Percentiles rank a stretch among this genome's conserved stretches.
Conservation (phyloP, 73 alveolate genomes). For the Paramecium biaurelia region DNA sequence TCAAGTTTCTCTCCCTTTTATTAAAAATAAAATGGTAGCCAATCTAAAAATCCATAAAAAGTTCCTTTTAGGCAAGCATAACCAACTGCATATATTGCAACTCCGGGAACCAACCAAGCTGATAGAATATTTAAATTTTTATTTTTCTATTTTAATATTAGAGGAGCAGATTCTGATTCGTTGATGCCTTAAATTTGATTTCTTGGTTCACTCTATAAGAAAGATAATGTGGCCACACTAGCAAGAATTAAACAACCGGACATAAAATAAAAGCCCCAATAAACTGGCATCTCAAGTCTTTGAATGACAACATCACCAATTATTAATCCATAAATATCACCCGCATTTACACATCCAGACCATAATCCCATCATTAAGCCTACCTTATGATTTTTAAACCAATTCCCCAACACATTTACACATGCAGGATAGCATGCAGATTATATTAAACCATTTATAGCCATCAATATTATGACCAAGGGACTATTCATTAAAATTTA, state of each 20-base stretch:
- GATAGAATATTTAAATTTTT: slow-evolving; percentile 30
- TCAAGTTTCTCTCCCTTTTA: slow-evolving; percentile 23
- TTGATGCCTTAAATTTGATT: neutral
- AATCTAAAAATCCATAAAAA: slow-evolving; percentile 35
- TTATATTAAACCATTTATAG: slow-evolving; percentile 36
- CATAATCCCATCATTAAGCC: slow-evolving; percentile 59
- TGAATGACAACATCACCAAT: slow-evolving; percentile 30
- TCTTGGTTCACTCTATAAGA: neutral
- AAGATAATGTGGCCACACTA: neutral
- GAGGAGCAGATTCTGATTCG: neutral
- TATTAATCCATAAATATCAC: slow-evolving; percentile 45
- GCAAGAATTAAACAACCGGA: neutral
- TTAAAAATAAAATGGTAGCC: slow-evolving; percentile 50
- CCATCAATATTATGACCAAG: slow-evolving; percentile 3
- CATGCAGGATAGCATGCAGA: slow-evolving; percentile 52
- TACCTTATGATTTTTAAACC: slow-evolving; percentile 52
- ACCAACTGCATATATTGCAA: slow-evolving; percentile 46
- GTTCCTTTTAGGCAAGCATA: slow-evolving; percentile 58
- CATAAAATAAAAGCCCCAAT: slow-evolving; percentile 8
- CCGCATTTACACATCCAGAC: slow-evolving; percentile 51
- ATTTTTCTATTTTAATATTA: neutral
- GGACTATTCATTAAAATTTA: neutral
- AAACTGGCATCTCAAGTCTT: neutral
- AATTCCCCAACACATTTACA: slow-evolving; percentile 53
- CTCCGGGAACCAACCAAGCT: slow-evolving; percentile 61